Percentiles rank a stretch among this genome's conserved stretches.
phyloP scores from a whole-genome alignment of 2,329 filamentous ascomycete genomes.

The Pyrenochaeta sp. region DNA sequence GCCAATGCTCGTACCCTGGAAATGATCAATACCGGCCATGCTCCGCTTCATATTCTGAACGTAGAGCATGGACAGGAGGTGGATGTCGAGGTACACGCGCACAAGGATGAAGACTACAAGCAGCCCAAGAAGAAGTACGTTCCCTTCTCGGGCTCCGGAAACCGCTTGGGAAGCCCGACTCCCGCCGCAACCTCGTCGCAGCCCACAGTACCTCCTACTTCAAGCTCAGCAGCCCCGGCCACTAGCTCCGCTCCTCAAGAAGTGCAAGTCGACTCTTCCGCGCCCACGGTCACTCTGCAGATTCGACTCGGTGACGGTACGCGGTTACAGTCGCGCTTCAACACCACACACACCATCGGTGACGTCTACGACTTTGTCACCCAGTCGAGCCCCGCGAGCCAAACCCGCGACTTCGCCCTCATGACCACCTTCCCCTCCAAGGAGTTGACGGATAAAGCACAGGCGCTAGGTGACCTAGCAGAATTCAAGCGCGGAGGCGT shows the following conservation, averaged over 20 bases:
- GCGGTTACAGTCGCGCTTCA: constrained; percentile 80
- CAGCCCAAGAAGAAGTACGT: constrained; percentile 77
- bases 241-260: constrained; percentile 51
- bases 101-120: constrained; percentile 77
- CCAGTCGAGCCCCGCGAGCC: constrained; percentile 66
- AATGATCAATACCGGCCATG: constrained; percentile 79
- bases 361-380: constrained; percentile 80
- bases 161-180: constrained; percentile 78
- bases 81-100: constrained; percentile 77
- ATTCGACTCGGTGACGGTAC: constrained; percentile 82
- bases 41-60: constrained; percentile 79
- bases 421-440: constrained; percentile 86
- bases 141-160: constrained; percentile 75
- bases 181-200: constrained; percentile 62
- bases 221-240: constrained; percentile 33
- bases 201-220: constrained; percentile 44
- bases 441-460: constrained; percentile 73
- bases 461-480: constrained; percentile 55
- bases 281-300: constrained; percentile 73
- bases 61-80: constrained; percentile 77
- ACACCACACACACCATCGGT: constrained; percentile 77
- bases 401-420: constrained; percentile 71
- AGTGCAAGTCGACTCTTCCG: constrained; percentile 67
- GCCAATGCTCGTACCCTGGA: constrained; percentile 73
- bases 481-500: constrained; percentile 62